Evolutionary conservation across 108 stramenopile genomes (phyloP), one percentile per base, ranked within the genome.

Genomic region (Pseudonitzschia multistriata): DNA sequence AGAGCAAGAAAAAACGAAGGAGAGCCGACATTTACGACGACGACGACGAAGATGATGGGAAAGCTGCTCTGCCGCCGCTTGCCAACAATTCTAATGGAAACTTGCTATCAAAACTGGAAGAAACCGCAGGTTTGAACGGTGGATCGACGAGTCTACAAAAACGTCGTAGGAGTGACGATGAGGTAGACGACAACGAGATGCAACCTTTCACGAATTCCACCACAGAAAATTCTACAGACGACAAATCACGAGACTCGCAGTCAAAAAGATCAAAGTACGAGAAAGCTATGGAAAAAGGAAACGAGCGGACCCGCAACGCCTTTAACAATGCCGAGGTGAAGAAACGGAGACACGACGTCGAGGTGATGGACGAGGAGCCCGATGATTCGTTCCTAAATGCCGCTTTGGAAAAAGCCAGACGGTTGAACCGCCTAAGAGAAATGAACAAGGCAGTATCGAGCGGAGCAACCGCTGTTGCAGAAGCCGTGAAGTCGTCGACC

Each of bases 351-450:
- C 6, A 39, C 2, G 33, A 59, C 10, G 33, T 14, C 17, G 66
- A 45, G 25, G 52, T 59, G 3, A 21, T 28, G 25, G 88, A 89
- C 19, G 88, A 81, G 6, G 94, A 83, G 29, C 88, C 85, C 17
- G 94, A 93, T 59, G 94, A 96, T 69, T 86, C 87, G 14, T 91
- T 90, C 68, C 66, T 96, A 56, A 92, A 90, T 67, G 95, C 91
- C 21, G 95, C 95, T 6, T 62, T 96, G 28, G 90, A 89, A 37
- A 96, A 96, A 78, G 95, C 95, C 21, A 81, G 92, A 45, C 74
- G 95, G 8, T 71, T 96, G 71, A 79, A 86, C 60, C 73, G 85
- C 31, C 77, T 96, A 27, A 81, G 79, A 52, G 88, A 87, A 52
- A 66, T 93, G 81, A 37, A 70, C 34, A 66, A 55, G 36, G 34